phyloP scores from a whole-genome alignment of 148 eudicot genomes.

The Spergularia bocconei region DNA sequence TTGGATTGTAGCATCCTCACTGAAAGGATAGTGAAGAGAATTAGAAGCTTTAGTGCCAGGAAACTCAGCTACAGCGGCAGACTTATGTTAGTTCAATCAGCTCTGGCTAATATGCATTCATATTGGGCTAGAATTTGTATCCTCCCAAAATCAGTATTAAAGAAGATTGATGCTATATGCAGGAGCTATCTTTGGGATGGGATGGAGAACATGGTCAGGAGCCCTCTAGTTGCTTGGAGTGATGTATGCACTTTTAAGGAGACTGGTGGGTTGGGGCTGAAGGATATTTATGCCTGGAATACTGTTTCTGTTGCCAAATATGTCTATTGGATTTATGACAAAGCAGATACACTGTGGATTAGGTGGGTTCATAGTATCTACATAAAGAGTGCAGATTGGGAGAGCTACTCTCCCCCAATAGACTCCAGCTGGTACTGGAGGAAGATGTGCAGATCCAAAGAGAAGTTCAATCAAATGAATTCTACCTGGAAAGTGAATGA shows the following conservation, averaged over 20 bases:
- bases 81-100: background rate
- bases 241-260: background rate
- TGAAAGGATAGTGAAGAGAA: background rate
- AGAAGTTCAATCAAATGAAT: too few species aligned
- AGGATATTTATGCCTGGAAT: background rate
- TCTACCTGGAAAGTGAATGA: too few species aligned
- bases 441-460: too few species aligned
- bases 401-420: too few species aligned
- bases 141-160: background rate
- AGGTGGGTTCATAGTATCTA: too few species aligned
- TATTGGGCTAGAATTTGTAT: background rate
- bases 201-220: rapidly evolving
- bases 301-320: background rate
- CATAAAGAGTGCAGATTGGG: too few species aligned
- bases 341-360: too few species aligned
- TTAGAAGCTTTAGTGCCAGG: background rate
- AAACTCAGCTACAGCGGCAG: background rate
- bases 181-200: background rate
- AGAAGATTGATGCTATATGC: background rate
- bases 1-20: background rate
- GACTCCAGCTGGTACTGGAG: too few species aligned
- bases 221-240: background rate
- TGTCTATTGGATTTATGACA: background rate
- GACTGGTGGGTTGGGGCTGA: background rate
- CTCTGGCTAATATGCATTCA: background rate